Evolutionary conservation across 352 stramenopile genomes (phyloP), one percentile per base, ranked within the genome.

Genomic region (Plasmopara muralis): DNA sequence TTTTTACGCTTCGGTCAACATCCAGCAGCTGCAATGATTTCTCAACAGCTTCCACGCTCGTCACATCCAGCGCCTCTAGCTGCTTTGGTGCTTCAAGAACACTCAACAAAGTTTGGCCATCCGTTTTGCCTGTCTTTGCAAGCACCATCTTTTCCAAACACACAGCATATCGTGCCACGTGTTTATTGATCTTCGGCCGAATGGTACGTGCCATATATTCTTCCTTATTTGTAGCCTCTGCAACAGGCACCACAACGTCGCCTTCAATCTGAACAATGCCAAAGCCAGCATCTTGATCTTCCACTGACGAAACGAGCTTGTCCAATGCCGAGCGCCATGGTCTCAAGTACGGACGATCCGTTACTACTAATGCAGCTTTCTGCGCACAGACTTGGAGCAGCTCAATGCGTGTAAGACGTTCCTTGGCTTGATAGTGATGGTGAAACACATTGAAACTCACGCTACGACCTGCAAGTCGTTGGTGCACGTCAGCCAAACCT

Each of bases 151-250:
- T 66, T 28, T 82, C 55, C 15, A 93, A 55, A 30, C 64, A 57
- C 14, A 81, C 72, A 25, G 98, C 61, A 59, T 92, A 99, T 16
- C 80, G 77, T 0, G 83, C 65, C 18, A 98, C 65, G 7, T 97
- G 75, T 18, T 87, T 89, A 34, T 95, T 83, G 64, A 99, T 98
- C 70, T 97, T 98, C 2, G 88, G 83, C 51, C 97, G 89, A 48
- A 99, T 93, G n/a, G 96, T 99, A n/a, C 96, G 78, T 10, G 97
- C 97, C 25, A 95, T 94, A 47, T 97, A 97, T 79, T 99, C 95
- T 64, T 96, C 80, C 70, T 99, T 98, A 43, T 77, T 55, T 12
- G 74, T 92, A 8, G 85, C 93, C 29, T 83, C 71, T 69, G 94
- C 98, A 13, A 88, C 85, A 14, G 97, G 97, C 35, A 99, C 95